Evolutionary conservation across 163 green algal species (phyloP).

Genomic region (Volvox carteri): DNA sequence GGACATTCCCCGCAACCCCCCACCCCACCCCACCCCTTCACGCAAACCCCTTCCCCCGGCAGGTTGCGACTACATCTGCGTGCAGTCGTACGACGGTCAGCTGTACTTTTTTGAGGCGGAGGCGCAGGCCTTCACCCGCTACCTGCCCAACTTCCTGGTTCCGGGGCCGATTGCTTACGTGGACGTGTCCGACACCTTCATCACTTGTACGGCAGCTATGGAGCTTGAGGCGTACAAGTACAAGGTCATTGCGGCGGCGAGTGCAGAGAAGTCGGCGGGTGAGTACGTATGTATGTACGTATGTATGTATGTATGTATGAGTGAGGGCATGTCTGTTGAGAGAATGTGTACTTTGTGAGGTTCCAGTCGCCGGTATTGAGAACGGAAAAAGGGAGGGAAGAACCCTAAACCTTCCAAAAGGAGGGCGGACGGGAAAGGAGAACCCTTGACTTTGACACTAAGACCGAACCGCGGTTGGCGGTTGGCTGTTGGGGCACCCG

Average conservation of each 20-base stretch:
- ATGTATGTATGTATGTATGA: not conserved
- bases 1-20: no score
- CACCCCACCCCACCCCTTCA: not conserved
- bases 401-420: no score
- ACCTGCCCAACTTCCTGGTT: slow-evolving; percentile 74
- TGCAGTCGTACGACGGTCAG: slow-evolving; percentile 84
- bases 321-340: no score
- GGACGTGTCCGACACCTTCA: slow-evolving; percentile 69
- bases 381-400: no score
- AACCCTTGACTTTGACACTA: no score
- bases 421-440: no score
- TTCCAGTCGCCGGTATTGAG: no score
- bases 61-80: slow-evolving; percentile 73
- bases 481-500: not conserved
- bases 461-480: no score
- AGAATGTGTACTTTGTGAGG: no score
- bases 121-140: slow-evolving; percentile 57
- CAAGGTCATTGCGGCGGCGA: slow-evolving; percentile 68
- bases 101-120: slow-evolving; percentile 79
- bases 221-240: slow-evolving; percentile 82
- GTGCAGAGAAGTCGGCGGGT: slow-evolving; percentile 48
- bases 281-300: no score
- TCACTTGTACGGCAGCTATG: slow-evolving; percentile 72
- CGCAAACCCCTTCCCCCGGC: not conserved
- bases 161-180: slow-evolving; percentile 67